Base-by-base conservation (phyloP, 2,329 filamentous ascomycete species). In the Trichoderma asperellum region DNA sequence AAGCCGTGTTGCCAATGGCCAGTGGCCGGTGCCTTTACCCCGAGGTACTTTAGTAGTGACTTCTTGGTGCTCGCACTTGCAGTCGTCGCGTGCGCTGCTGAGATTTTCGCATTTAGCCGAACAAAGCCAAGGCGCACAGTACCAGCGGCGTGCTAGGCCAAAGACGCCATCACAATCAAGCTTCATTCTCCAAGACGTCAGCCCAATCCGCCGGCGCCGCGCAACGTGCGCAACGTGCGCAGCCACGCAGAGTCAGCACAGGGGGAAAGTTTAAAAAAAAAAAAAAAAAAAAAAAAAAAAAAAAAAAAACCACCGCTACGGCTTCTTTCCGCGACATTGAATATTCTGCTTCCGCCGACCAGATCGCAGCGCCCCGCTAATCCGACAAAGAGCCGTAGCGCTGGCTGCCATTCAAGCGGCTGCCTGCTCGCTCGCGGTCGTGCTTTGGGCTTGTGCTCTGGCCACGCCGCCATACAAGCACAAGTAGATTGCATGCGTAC, bases 51-150 rank as follows among this genome's bases (percentile, higher is more conserved):
- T 32, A 6, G 40, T 56, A 65, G 62, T 43, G 62, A 65, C 62
- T 4, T 47, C 52, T 57, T 40, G 35, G 49, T 34, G n/a, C 35
- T 35, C 32, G 35, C 49, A 37, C 61, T 64, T 64, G 49, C 21
- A n/a, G 11, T 21, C 52, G 61, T 56, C 52, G 53, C 63, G 52
- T 66, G 63, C 52, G 40, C 63, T 43, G 63, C 63, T 66, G 63
- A 66, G 40, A 58, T 52, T 66, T 43, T 66, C 24, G 63, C 63
- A 49, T 58, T 66, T 66, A 66, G 63, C 63, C 63, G 63, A 66
- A 59, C 40, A 37, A 21, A 29, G 52, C 52, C 52, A 27, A 55
- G 52, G 12, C 52, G 27, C 14, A 55, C 27, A 29, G 52, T 49
- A 21, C 7, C 40, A n/a, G 18, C 18, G 7, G 6, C 18, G 40